Evolutionary conservation across 176 grass and related monocot species (phyloP).

Genomic region (Pharus latifolius): DNA sequence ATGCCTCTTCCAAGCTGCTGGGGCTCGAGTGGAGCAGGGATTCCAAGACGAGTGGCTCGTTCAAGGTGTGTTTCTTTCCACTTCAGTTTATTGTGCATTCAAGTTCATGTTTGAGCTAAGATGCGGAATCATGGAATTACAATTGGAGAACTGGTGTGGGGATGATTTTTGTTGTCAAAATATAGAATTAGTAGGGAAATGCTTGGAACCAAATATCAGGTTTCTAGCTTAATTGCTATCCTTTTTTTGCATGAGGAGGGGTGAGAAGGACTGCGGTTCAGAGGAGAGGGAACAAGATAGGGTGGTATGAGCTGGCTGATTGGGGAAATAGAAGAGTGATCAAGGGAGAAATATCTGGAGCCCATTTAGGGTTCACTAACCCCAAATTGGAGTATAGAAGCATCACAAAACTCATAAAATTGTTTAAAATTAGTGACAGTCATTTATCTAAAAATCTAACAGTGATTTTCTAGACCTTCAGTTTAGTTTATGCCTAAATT

Average conservation of each 20-base stretch:
- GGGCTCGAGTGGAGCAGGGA: conserved; percentile 66
- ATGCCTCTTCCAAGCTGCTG: conserved; percentile 56
- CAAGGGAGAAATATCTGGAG: not conserved
- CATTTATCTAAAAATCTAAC: not conserved
- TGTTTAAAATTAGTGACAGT: not conserved
- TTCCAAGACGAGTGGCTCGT: conserved; percentile 45
- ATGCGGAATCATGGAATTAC: too few relatives aligned
- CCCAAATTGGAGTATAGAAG: not conserved
- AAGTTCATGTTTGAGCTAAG: too few relatives aligned
- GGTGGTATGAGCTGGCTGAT: too few relatives aligned
- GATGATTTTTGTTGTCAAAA: too few relatives aligned
- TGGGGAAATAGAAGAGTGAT: not conserved
- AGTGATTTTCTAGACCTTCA: not conserved
- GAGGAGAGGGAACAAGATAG: too few relatives aligned
- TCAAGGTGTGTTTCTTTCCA: conserved; percentile 45
- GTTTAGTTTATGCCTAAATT: not conserved
- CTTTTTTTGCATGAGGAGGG: too few relatives aligned
- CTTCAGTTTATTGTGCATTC: not conserved
- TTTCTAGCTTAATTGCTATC: too few relatives aligned
- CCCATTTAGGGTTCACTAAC: not conserved
- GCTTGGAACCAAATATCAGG: too few relatives aligned
- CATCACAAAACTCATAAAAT: not conserved
- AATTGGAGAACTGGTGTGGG: too few relatives aligned
- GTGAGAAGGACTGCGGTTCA: too few relatives aligned
- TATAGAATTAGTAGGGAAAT: too few relatives aligned